Conservation (phyloP, 2,329 filamentous ascomycete genomes). For the Aspergillus chevalieri region DNA sequence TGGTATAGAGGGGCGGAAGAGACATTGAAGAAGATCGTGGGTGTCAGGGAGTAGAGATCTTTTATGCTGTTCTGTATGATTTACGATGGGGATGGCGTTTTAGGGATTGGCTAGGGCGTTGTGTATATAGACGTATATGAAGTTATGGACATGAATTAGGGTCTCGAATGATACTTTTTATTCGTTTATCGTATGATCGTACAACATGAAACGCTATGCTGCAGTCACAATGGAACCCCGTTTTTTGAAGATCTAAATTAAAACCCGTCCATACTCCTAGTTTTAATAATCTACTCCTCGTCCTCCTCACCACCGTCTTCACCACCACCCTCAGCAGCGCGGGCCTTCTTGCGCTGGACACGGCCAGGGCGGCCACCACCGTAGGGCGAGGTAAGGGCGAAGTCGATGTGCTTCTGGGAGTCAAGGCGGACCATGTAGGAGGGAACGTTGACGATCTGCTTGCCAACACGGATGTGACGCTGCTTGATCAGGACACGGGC, state of each 20-base stretch:
- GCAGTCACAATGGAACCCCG: slow-evolving; percentile 33
- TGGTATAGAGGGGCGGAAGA: slow-evolving; percentile 41
- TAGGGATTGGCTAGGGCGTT: neutral
- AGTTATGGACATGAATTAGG: slow-evolving; percentile 11
- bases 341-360: slow-evolving; percentile 99
- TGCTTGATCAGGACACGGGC: slow-evolving; percentile 99
- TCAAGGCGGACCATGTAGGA: slow-evolving; percentile 99
- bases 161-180: slow-evolving; percentile 28
- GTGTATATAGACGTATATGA: neutral
- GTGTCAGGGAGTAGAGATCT: slow-evolving; percentile 17
- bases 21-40: slow-evolving; percentile 35
- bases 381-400: slow-evolving; percentile 93
- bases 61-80: slow-evolving; percentile 10
- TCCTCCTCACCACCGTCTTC: slow-evolving; percentile 69
- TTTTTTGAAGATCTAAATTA: slow-evolving; percentile 27
- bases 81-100: slow-evolving; percentile 22
- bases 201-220: slow-evolving; percentile 35
- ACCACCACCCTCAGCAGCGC: slow-evolving; percentile 71
- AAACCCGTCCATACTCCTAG: slow-evolving; percentile 34
- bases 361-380: slow-evolving; percentile 94
- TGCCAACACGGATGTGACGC: slow-evolving; percentile 98
- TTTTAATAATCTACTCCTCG: slow-evolving; percentile 43
- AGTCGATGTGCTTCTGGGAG: slow-evolving; percentile 99
- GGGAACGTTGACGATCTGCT: slow-evolving; percentile 99
- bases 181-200: slow-evolving; percentile 34